phyloP scores from a whole-genome alignment of 2,329 filamentous ascomycete genomes.

The Colletotrichum shisoi region DNA sequence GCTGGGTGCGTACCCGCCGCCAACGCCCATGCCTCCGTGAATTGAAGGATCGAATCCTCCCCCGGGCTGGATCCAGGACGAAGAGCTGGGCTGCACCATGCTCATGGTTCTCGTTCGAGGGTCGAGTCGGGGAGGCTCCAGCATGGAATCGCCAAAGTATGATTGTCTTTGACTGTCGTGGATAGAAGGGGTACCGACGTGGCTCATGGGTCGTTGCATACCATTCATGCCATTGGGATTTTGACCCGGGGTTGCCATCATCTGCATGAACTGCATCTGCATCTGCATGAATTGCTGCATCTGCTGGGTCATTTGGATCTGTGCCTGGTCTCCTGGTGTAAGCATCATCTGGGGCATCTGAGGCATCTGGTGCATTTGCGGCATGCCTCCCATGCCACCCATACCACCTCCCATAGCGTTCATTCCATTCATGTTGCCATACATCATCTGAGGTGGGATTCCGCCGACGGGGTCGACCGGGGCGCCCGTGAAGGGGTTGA shows the following conservation, averaged over 20 bases:
- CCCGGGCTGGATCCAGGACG: conserved; percentile 63
- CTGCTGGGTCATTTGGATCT: conserved; percentile 81
- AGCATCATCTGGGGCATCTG: conserved; percentile 55
- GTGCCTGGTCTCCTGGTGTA: conserved; percentile 72
- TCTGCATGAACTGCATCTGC: conserved; percentile 94
- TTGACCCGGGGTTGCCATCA: conserved; percentile 66
- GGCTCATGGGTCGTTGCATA: conserved; percentile 48
- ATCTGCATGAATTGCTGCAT: conserved; percentile 91
- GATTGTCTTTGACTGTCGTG: conserved; percentile 56
- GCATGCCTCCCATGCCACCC: conserved; percentile 44
- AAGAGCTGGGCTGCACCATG: conserved; percentile 76
- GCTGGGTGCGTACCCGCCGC: conserved; percentile 59
- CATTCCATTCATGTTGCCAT: conserved; percentile 44
- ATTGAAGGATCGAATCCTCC: conserved; percentile 61
- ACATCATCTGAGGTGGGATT: conserved; percentile 57
- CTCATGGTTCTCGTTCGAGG: conserved; percentile 75
- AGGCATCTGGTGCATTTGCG: conserved; percentile 25
- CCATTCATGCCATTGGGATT: conserved; percentile 42
- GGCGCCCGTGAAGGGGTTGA: conserved; percentile 49
- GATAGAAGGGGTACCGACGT: conserved; percentile 55
- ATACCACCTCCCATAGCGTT: conserved; percentile 42
- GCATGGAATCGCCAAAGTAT: conserved; percentile 56
- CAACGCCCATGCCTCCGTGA: conserved; percentile 43
- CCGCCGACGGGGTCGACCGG: conserved; percentile 60
- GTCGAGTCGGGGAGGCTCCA: conserved; percentile 56